A percentile compares a stretch with the other conserved stretches of the same genome.
phyloP scores from a whole-genome alignment of 495 filamentous ascomycete genomes.

The Daldinia childiae region DNA sequence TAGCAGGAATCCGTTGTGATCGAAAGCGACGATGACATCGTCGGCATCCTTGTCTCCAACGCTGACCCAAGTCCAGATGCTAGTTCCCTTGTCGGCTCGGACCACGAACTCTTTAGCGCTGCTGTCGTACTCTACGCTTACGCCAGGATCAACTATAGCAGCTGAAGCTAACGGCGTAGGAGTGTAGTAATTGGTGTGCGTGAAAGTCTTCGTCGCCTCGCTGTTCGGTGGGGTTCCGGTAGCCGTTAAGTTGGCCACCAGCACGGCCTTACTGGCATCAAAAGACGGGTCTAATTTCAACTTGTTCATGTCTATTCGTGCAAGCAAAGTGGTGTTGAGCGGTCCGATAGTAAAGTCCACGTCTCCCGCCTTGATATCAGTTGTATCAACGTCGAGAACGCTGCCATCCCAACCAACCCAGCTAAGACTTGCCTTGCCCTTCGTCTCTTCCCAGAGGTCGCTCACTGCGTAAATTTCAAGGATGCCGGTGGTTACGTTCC shows the following conservation, averaged over 20 bases:
- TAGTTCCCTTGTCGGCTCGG: slow-evolving; percentile 64
- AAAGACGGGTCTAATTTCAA: slow-evolving; percentile 26
- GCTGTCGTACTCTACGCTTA: slow-evolving; percentile 57
- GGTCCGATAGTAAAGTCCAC: slow-evolving; percentile 63
- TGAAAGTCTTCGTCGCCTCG: slow-evolving; percentile 58
- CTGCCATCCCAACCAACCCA: slow-evolving; percentile 47
- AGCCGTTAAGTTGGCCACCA: slow-evolving; percentile 65
- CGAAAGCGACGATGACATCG: slow-evolving; percentile 67
- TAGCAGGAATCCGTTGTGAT: slow-evolving; percentile 68
- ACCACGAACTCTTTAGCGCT: slow-evolving; percentile 61
- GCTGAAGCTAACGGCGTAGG: slow-evolving; percentile 63
- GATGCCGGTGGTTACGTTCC: slow-evolving; percentile 63
- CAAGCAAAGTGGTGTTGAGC: slow-evolving; percentile 68
- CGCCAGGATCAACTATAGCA: slow-evolving; percentile 63
- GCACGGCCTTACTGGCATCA: slow-evolving; percentile 58
- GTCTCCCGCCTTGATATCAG: neutral
- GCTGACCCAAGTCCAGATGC: slow-evolving; percentile 75
- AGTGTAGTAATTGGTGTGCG: slow-evolving; percentile 66
- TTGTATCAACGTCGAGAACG: slow-evolving; percentile 4
- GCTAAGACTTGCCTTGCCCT: slow-evolving; percentile 37
- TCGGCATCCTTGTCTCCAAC: slow-evolving; percentile 54
- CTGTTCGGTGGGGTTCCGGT: slow-evolving; percentile 64
- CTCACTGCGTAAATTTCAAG: slow-evolving; percentile 69
- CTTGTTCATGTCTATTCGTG: slow-evolving; percentile 50
- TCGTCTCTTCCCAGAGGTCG: slow-evolving; percentile 59